Evolutionary conservation across 345 rosid species (phyloP).

Genomic region (Bretschneidera sinensis): DNA sequence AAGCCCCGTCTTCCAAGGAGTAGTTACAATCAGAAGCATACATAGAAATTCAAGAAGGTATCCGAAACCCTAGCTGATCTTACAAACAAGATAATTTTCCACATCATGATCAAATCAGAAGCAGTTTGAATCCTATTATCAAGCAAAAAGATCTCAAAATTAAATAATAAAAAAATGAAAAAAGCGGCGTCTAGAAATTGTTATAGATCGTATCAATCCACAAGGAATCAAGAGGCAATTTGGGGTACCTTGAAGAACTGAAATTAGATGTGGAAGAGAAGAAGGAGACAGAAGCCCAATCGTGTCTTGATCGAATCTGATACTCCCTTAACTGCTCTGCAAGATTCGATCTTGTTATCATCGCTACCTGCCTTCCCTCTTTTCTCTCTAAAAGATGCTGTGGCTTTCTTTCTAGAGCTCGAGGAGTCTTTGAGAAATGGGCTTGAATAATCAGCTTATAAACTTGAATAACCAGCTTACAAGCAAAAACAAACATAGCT

Average conservation of each 20-base stretch:
- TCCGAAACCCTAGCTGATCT: background rate
- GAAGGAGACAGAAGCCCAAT: constrained; percentile 96
- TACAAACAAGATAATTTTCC: background rate
- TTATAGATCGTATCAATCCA: background rate
- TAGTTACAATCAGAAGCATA: background rate
- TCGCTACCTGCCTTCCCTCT: constrained; percentile 25
- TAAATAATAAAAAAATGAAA: too few relatives aligned
- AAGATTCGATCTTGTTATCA: constrained; percentile 96
- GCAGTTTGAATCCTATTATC: too few relatives aligned
- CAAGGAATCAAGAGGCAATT: background rate
- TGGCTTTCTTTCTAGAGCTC: constrained; percentile 10
- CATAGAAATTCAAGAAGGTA: background rate
- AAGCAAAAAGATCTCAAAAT: too few relatives aligned
- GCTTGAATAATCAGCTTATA: too few relatives aligned
- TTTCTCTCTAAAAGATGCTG: background rate
- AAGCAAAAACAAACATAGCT: too few relatives aligned
- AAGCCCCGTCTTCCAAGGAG: background rate
- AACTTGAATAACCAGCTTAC: too few relatives aligned
- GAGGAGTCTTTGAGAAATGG: constrained; percentile 2
- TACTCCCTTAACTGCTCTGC: constrained; percentile 92
- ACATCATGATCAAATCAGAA: background rate
- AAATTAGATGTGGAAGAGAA: constrained; percentile 85
- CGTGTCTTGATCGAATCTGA: constrained; percentile 93
- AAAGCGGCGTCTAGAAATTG: background rate
- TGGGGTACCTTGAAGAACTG: constrained; percentile 61